These are phyloP conservation scores for Mortierella sp. DNA, from an alignment of 371 early-diverging fungal species.

Conservation along the genomic window DNA sequence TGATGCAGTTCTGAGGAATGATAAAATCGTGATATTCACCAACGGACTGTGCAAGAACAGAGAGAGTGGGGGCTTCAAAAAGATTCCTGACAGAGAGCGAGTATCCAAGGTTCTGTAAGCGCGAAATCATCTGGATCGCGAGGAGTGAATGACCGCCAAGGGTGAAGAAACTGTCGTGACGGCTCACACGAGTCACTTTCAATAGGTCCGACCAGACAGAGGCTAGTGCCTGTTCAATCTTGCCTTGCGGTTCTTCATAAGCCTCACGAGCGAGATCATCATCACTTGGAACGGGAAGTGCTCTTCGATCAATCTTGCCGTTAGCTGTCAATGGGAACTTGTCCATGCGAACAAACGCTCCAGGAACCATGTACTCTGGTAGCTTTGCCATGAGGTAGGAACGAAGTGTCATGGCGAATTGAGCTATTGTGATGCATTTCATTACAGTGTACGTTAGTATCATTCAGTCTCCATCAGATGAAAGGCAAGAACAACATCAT, in stretches of 20 bases:
- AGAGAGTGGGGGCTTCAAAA: slow-evolving; percentile 14
- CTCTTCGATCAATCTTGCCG: too few species aligned
- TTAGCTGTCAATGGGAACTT: too few species aligned
- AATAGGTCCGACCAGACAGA: slow-evolving; percentile 11
- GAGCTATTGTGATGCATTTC: background rate
- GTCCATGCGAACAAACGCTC: background rate
- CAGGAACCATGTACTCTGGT: slow-evolving; percentile 36
- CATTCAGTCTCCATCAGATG: too few species aligned
- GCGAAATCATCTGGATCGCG: slow-evolving; percentile 8
- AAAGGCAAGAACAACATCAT: too few species aligned
- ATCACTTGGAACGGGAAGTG: too few species aligned
- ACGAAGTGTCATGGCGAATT: background rate
- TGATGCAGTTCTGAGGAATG: slow-evolving; percentile 14
- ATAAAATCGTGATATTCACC: background rate
- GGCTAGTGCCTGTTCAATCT: slow-evolving; percentile 3
- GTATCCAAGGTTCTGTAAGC: background rate
- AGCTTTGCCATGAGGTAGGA: background rate
- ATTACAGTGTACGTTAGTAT: too few species aligned
- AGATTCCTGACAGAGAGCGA: slow-evolving; percentile 16
- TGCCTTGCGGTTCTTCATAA: slow-evolving; percentile 12
- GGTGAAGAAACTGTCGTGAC: slow-evolving; percentile 22
- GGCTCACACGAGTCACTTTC: slow-evolving; percentile 2
- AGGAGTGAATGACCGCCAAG: slow-evolving; percentile 27
- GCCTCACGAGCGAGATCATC: background rate
- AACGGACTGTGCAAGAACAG: slow-evolving; percentile 7